A percentile compares a stretch with the other conserved stretches of the same genome.
Evolutionary conservation across 768 basidiomycete species (phyloP).

Genomic region (Lactarius akahatsu): DNA sequence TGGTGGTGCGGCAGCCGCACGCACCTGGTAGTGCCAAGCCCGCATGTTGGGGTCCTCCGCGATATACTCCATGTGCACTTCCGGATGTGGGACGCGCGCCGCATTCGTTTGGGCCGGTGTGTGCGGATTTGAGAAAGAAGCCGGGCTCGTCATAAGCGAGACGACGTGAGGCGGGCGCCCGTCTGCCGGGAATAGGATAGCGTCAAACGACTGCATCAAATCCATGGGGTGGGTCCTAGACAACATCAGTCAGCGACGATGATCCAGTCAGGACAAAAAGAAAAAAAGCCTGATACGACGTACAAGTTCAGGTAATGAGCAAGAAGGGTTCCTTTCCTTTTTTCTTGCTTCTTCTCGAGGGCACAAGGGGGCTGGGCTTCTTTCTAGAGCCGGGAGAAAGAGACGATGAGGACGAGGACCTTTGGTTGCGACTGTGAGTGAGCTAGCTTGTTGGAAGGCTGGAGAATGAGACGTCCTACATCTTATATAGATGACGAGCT

Average conservation of each 20-base stretch:
- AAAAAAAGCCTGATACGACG: constrained; percentile 1
- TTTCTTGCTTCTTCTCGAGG: too few relatives aligned
- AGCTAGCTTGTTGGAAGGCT: constrained; percentile 10
- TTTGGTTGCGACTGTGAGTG: not conserved
- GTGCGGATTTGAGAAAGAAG: constrained; percentile 27
- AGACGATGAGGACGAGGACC: not conserved
- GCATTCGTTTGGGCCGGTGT: constrained; percentile 33
- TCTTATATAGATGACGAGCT: constrained; percentile 24
- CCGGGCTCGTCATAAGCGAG: constrained; percentile 69
- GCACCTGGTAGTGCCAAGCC: constrained; percentile 73
- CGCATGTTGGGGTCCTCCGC: constrained; percentile 67
- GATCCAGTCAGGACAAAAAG: constrained; percentile 16
- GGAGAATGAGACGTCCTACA: constrained; percentile 16
- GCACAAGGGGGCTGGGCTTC: not conserved
- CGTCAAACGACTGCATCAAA: constrained; percentile 60
- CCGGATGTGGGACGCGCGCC: constrained; percentile 75
- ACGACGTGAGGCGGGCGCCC: constrained; percentile 74
- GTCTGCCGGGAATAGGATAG: constrained; percentile 78
- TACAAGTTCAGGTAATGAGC: not conserved
- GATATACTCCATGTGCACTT: constrained; percentile 84
- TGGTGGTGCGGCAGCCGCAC: constrained; percentile 29
- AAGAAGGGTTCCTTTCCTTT: not conserved
- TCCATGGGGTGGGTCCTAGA: constrained; percentile 49
- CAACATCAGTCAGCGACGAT: constrained; percentile 23
- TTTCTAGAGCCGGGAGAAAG: not conserved